These are phyloP conservation scores for Dalbergia cochinchinensis DNA, from an alignment of 306 rosid species.

Conservation along the genomic window DNA sequence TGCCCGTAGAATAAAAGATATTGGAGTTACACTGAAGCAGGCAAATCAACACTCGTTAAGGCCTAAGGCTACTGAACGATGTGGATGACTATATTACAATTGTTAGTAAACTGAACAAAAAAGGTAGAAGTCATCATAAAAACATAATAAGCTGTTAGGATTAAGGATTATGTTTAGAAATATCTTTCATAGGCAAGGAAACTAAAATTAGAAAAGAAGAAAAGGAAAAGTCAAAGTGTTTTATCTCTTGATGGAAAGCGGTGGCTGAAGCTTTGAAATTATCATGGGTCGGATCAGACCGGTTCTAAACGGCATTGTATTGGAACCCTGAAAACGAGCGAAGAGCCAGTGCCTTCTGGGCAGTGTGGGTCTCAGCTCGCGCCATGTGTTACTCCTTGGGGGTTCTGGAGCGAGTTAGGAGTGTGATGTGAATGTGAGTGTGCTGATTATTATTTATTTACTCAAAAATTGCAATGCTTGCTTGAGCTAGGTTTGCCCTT, in stretches of 20 bases:
- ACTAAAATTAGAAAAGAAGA: too few relatives aligned
- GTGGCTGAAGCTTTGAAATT: too few relatives aligned
- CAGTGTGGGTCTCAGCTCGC: too few relatives aligned
- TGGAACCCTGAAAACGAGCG: neutral
- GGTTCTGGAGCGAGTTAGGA: neutral
- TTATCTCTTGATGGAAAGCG: too few relatives aligned
- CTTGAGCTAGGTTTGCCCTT: neutral
- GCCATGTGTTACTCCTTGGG: neutral
- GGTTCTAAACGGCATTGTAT: neutral
- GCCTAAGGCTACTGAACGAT: neutral
- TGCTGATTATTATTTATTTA: neutral
- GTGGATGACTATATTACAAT: neutral
- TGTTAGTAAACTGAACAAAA: neutral
- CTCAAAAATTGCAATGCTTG: neutral
- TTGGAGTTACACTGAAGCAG: neutral
- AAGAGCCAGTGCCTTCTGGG: neutral
- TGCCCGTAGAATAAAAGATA: neutral
- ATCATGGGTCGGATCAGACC: neutral
- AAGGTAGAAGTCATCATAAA: neutral
- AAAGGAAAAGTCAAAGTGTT: too few relatives aligned
- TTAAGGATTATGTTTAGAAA: too few relatives aligned
- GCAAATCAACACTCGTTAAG: neutral
- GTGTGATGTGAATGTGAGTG: neutral
- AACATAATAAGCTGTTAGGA: too few relatives aligned
- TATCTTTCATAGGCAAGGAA: too few relatives aligned